Evolutionary conservation across 805 yeast species (phyloP).

Genomic region (Kazachstania psychrophila): DNA sequence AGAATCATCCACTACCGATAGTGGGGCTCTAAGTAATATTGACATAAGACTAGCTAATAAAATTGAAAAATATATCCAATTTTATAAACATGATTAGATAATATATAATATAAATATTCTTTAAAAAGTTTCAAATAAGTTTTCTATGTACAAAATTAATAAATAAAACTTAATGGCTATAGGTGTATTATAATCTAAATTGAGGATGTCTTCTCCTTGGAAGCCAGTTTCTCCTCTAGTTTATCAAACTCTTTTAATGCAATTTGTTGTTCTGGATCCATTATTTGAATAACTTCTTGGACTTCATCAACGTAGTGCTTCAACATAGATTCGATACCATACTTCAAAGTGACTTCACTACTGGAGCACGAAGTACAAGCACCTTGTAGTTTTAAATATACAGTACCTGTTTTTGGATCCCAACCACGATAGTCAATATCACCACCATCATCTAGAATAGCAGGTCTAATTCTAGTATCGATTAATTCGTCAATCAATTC

Average conservation of each 20-base stretch:
- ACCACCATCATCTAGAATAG: slow-evolving; percentile 98
- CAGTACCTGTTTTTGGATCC: slow-evolving; percentile 78
- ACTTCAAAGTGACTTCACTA: slow-evolving; percentile 83
- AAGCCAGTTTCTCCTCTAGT: slow-evolving; percentile 51
- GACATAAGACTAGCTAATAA: slow-evolving; percentile 51
- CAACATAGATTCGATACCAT: slow-evolving; percentile 96
- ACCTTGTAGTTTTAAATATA: slow-evolving; percentile 81
- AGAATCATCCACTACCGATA: slow-evolving; percentile 9
- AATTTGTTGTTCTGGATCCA: slow-evolving; percentile 67
- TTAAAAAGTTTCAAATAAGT: not conserved
- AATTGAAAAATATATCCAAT: slow-evolving; percentile 32
- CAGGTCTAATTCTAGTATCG: slow-evolving; percentile 92
- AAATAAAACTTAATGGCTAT: too few species aligned
- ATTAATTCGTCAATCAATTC: slow-evolving; percentile 86
- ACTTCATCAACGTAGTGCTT: slow-evolving; percentile 96
- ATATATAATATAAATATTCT: not conserved
- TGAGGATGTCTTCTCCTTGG: slow-evolving; percentile 3
- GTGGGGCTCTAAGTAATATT: slow-evolving; percentile 36
- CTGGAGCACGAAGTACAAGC: slow-evolving; percentile 93
- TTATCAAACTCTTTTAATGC: slow-evolving; percentile 79
- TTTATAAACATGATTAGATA: too few species aligned
- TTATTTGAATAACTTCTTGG: slow-evolving; percentile 74
- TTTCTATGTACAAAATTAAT: not conserved
- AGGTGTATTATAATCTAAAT: not conserved
- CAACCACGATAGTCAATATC: slow-evolving; percentile 85